These are phyloP conservation scores for Colletotrichum costaricense DNA, from an alignment of 2,329 filamentous ascomycete species.

Conservation along the genomic window DNA sequence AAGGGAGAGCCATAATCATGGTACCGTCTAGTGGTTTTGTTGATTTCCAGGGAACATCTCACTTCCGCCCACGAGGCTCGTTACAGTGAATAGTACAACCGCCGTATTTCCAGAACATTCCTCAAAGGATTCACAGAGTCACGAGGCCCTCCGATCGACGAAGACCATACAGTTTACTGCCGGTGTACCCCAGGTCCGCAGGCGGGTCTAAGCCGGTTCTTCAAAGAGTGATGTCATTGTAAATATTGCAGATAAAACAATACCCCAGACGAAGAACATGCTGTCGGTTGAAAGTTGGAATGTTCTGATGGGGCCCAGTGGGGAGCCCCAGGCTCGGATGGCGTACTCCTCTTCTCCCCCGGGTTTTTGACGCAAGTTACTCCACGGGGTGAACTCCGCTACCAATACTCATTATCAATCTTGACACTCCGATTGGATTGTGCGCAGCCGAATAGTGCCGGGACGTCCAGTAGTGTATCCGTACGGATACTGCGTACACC, in stretches of 20 bases:
- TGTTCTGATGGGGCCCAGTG: neutral
- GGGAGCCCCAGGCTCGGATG: neutral
- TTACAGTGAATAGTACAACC: no score
- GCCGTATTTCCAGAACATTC: no score
- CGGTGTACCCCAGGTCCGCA: neutral
- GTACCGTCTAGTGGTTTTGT: neutral
- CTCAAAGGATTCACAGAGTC: no score
- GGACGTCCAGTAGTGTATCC: no score
- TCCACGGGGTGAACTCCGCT: neutral
- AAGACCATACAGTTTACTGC: no score
- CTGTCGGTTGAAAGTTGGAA: neutral
- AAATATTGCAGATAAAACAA: neutral
- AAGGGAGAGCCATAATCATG: neutral
- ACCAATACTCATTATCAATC: conserved; percentile 1
- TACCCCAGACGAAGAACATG: neutral
- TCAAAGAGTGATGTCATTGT: neutral
- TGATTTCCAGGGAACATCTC: no score
- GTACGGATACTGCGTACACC: no score
- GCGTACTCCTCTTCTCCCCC: neutral
- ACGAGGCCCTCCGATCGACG: neutral
- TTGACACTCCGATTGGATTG: neutral
- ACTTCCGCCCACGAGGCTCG: no score
- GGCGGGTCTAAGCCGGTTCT: neutral
- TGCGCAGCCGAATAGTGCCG: no score
- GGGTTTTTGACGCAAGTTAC: neutral